Conservation (phyloP, 441 rosid species). For the Pelargonium fulgidum region DNA sequence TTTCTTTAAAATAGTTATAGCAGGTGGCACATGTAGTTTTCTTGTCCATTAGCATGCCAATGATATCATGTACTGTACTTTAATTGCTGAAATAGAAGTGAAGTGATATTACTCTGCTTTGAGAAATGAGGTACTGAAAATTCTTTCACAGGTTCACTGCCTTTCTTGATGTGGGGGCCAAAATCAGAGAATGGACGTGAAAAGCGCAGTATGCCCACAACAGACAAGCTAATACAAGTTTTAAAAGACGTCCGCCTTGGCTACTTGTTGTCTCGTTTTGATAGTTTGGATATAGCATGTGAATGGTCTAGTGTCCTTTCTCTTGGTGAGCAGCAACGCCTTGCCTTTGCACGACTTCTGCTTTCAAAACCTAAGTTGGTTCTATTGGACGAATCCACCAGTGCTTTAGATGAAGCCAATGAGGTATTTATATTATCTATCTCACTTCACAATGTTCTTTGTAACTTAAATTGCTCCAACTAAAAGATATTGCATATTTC, state of each 20-base stretch:
- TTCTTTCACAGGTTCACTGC: constrained; percentile 38
- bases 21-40: too few species aligned
- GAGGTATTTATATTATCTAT: constrained; percentile 45
- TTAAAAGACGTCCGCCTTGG: constrained; percentile 68
- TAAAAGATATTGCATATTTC: background rate
- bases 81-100: too few species aligned
- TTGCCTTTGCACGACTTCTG: constrained; percentile 83
- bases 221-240: constrained; percentile 55
- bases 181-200: constrained; percentile 23
- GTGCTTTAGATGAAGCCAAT: constrained; percentile 87
- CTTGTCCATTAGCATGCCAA: too few species aligned
- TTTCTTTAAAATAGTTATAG: too few species aligned
- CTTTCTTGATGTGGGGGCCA: constrained; percentile 36
- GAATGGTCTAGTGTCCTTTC: constrained; percentile 98
- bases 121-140: background rate
- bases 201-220: constrained; percentile 43
- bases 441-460: constrained; percentile 1
- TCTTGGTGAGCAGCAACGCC: constrained; percentile 95
- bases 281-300: constrained; percentile 50
- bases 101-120: background rate
- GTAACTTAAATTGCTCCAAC: background rate
- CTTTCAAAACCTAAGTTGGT: constrained; percentile 76
- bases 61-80: too few species aligned
- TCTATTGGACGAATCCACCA: constrained; percentile 82
- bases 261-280: constrained; percentile 59